phyloP scores from a whole-genome alignment of 768 basidiomycete species.

The Amanita fuliginea region DNA sequence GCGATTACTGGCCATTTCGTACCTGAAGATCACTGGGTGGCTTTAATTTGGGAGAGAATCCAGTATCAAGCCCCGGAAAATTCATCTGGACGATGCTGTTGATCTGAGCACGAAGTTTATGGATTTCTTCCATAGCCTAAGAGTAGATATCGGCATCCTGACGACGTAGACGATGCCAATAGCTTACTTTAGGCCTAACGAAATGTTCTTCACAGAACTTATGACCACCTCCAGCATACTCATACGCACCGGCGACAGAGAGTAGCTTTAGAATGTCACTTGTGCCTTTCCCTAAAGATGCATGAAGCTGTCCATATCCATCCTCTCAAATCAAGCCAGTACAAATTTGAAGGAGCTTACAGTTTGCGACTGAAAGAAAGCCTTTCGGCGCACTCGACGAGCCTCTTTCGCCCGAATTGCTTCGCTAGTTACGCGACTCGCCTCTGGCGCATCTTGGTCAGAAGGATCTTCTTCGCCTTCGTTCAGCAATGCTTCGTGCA shows the following conservation, averaged over 20 bases:
- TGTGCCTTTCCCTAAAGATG: constrained; percentile 63
- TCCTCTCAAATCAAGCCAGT: constrained; percentile 2
- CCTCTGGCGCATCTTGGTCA: constrained; percentile 23
- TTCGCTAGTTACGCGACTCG: constrained; percentile 35
- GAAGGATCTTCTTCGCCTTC: constrained; percentile 28
- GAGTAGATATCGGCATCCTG: background rate
- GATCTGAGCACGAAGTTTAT: constrained; percentile 87
- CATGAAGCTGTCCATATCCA: constrained; percentile 50
- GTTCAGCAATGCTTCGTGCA: constrained; percentile 56
- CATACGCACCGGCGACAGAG: constrained; percentile 95
- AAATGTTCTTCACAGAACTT: constrained; percentile 86
- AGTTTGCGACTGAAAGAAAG: constrained; percentile 75
- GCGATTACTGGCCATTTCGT: constrained; percentile 6
- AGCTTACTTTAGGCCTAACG: constrained; percentile 71
- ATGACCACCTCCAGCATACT: constrained; percentile 74
- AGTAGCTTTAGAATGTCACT: constrained; percentile 85
- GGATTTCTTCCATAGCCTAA: constrained; percentile 95
- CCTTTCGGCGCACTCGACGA: constrained; percentile 52
- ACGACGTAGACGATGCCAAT: background rate
- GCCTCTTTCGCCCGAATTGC: constrained; percentile 42
- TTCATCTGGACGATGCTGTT: constrained; percentile 74
- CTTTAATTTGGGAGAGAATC: constrained; percentile 50
- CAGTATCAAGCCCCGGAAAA: constrained; percentile 52
- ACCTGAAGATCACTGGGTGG: constrained; percentile 81
- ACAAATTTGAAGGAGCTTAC: constrained; percentile 24